Evolutionary conservation across 768 basidiomycete species (phyloP), one percentile per base, ranked within the genome.

Genomic region (Xerocomellus dryophilus): DNA sequence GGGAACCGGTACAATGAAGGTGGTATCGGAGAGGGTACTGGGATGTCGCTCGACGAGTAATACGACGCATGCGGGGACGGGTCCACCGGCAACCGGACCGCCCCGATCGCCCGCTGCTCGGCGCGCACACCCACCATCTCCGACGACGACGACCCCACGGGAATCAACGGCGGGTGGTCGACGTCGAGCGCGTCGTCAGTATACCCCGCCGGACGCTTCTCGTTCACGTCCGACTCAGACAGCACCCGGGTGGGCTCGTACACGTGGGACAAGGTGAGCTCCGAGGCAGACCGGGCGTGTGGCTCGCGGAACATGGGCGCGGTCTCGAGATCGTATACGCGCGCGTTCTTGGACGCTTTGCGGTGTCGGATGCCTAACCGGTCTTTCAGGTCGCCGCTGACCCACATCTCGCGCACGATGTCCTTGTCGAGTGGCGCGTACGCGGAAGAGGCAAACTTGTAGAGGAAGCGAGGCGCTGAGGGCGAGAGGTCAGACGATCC

Each of bases 401-500:
- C 89, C 90, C 90, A 93, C 82, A 85, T 88, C 75, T 98, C 96
- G 27, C 96, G 85, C 8, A 98, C 78, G 51, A 98, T 85, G 62
- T 97, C 90, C 66, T 84, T 88, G 77, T 98, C 96, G 17, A 85
- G 74, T 3, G 95, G 94, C 44, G 69, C 72, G 63, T 94, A 97
- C 1, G 85, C 79, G 1, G 84, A 76, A 10, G 79, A 75, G 56
- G 86, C 65, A 66, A 81, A 92, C 65, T 91, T 90, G 71, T 84
- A 75, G 31, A 95, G 50, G 75, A 90, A 93, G 15, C 91, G 82
- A 0, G 96, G 96, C 6, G 84, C 90, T 92, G 56, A 20, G 21
- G 17, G n/a, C 25, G 36, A 18, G 31, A 43, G n/a, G 48, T 63
- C 31, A 65, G 49, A 49, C 5, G 12, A 32, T 8, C 6, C 21